Evolutionary conservation across 2,329 filamentous ascomycete genomes (phyloP).

Genomic region (Rhynchosporium agropyri): DNA sequence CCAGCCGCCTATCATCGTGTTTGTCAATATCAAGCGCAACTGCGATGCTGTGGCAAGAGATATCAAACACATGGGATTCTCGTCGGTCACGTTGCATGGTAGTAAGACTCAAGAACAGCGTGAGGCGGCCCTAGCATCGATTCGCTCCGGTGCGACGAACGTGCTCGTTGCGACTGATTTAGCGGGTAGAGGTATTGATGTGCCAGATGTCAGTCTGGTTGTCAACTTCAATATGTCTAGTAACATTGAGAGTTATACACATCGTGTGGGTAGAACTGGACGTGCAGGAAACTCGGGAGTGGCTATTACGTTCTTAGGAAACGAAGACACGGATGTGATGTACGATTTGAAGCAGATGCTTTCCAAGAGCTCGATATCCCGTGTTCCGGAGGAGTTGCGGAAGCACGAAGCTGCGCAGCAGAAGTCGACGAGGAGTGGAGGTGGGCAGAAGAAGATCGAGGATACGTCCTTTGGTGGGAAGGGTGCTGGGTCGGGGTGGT

Average conservation of each 20-base stretch:
- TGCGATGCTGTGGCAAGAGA: slow-evolving; percentile 94
- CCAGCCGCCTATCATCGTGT: slow-evolving; percentile 91
- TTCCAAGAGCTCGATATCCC: slow-evolving; percentile 82
- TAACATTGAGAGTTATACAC: slow-evolving; percentile 92
- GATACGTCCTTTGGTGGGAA: slow-evolving; percentile 45
- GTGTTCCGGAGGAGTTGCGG: slow-evolving; percentile 87
- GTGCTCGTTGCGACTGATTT: slow-evolving; percentile 95
- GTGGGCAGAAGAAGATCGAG: slow-evolving; percentile 52
- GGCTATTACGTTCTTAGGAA: slow-evolving; percentile 91
- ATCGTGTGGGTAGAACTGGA: slow-evolving; percentile 94
- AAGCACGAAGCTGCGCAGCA: slow-evolving; percentile 92
- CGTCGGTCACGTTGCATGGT: slow-evolving; percentile 86
- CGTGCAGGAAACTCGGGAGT: slow-evolving; percentile 97
- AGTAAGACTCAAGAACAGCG: slow-evolving; percentile 98
- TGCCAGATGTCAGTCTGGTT: slow-evolving; percentile 89
- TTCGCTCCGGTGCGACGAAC: slow-evolving; percentile 78
- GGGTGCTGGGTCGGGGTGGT: slow-evolving; percentile 39
- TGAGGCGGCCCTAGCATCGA: slow-evolving; percentile 85
- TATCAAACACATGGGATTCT: slow-evolving; percentile 92
- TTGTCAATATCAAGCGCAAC: slow-evolving; percentile 99
- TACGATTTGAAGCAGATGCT: slow-evolving; percentile 97
- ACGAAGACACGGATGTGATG: slow-evolving; percentile 85
- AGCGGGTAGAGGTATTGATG: slow-evolving; percentile 96
- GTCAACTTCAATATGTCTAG: slow-evolving; percentile 99
- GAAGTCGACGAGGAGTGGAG: slow-evolving; percentile 58